phyloP scores from a whole-genome alignment of 768 basidiomycete genomes.

The Galerina sulciceps region DNA sequence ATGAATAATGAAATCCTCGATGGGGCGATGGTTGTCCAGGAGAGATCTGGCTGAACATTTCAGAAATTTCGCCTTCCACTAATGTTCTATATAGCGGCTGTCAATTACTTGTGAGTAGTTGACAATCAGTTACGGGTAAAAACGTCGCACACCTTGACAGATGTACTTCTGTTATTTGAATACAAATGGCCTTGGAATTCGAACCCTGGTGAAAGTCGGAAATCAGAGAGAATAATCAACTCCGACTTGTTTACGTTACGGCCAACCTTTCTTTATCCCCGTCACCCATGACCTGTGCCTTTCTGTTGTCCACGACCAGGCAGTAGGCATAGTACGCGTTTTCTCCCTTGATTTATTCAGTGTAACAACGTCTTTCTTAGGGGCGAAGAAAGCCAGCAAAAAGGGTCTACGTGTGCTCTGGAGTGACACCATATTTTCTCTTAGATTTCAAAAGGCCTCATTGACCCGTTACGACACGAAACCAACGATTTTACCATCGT shows the following conservation, averaged over 20 bases:
- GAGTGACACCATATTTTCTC: conserved; percentile 13
- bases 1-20: background rate
- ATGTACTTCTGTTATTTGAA: conserved; percentile 6
- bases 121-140: background rate
- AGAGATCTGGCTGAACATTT: background rate
- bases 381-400: background rate
- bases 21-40: background rate
- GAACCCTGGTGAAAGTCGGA: conserved; percentile 10
- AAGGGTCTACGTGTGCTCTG: conserved; percentile 5
- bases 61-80: background rate
- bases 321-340: conserved; percentile 15
- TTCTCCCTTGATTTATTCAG: conserved; percentile 2
- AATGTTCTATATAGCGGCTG: background rate
- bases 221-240: conserved; percentile 19
- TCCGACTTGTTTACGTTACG: conserved; percentile 21
- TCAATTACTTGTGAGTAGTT: background rate
- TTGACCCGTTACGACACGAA: conserved; percentile 10
- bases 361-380: background rate
- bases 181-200: conserved; percentile 3
- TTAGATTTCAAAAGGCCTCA: background rate
- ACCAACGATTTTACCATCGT: conserved; percentile 6
- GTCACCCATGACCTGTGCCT: conserved; percentile 20
- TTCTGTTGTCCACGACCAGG: conserved; percentile 18
- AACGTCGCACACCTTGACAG: conserved; percentile 10
- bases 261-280: conserved; percentile 20